A percentile compares a stretch with the other conserved stretches of the same genome.
Evolutionary conservation across 75 land plant species (phyloP).

Genomic region (Larix kaempferi): DNA sequence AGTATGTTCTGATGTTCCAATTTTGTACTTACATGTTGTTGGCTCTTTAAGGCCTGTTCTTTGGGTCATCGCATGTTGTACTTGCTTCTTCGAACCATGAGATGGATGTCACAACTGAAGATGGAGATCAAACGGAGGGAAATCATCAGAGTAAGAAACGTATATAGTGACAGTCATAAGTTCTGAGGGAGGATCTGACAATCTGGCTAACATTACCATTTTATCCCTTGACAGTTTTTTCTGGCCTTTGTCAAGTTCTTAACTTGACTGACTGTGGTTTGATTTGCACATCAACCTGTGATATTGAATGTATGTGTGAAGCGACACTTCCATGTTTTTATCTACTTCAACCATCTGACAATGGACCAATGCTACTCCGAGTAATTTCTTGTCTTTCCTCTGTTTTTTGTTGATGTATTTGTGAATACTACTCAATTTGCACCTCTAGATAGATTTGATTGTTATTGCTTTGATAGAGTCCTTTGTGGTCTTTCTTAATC

Average conservation of each 20-base stretch:
- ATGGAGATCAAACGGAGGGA: slow-evolving; percentile 30
- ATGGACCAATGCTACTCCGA: slow-evolving; percentile 57
- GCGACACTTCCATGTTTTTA: slow-evolving; percentile 57
- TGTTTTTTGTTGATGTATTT: background rate
- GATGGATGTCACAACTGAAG: slow-evolving; percentile 32
- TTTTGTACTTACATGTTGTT: slow-evolving; percentile 7
- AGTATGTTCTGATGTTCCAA: background rate
- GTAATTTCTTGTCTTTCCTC: slow-evolving; percentile 23
- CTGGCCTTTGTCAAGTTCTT: slow-evolving; percentile 51
- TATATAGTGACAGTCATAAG: background rate
- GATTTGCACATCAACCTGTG: slow-evolving; percentile 59
- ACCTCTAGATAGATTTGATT: background rate
- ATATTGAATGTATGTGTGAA: slow-evolving; percentile 40
- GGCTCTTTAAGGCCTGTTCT: slow-evolving; percentile 39
- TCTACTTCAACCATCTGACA: slow-evolving; percentile 62
- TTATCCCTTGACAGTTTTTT: slow-evolving; percentile 48
- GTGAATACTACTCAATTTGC: background rate
- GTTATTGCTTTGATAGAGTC: background rate
- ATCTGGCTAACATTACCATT: background rate
- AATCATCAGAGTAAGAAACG: slow-evolving; percentile 55
- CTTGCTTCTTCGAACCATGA: slow-evolving; percentile 50
- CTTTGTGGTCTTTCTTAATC: slow-evolving; percentile 6
- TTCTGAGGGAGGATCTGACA: background rate
- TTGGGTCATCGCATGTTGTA: slow-evolving; percentile 54
- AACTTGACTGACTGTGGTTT: slow-evolving; percentile 54